A percentile compares a stretch with the other conserved stretches of the same genome.
These are phyloP conservation scores for Stagonosporopsis vannaccii DNA, from an alignment of 2,329 filamentous ascomycete genomes.

Conservation along the genomic window DNA sequence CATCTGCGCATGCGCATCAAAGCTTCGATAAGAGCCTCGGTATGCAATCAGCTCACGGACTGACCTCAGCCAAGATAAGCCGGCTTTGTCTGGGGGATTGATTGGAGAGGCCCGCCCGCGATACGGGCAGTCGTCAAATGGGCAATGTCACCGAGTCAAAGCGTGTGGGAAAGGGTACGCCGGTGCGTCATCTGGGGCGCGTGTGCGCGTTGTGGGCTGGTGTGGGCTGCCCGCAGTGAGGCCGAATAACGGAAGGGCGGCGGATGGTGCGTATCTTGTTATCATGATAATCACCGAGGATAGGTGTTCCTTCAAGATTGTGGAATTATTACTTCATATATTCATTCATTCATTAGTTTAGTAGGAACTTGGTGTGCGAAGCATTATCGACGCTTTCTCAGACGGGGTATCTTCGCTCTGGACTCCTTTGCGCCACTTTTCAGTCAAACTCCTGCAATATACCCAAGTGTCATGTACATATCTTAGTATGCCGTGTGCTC, in stretches of 20 bases:
- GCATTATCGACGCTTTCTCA: not conserved
- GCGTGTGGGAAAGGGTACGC: not conserved
- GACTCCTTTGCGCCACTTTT: not conserved
- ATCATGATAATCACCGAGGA: not conserved
- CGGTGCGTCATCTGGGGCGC: conserved; percentile 22
- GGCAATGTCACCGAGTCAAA: conserved; percentile 18
- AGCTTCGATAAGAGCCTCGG: conserved; percentile 1
- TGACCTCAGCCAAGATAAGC: conserved; percentile 7
- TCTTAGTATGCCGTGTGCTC: not conserved
- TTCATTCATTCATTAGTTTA: not conserved
- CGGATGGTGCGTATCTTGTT: conserved; percentile 20
- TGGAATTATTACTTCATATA: not conserved
- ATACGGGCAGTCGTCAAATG: conserved; percentile 19
- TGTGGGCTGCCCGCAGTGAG: conserved; percentile 3
- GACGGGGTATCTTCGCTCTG: not conserved
- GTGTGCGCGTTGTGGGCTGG: not conserved
- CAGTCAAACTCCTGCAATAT: not conserved
- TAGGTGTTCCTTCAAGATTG: not conserved
- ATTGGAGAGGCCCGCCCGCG: conserved; percentile 2
- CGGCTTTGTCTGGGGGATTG: not conserved
- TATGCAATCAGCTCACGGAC: not conserved
- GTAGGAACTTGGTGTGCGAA: not conserved
- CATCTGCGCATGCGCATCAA: not conserved
- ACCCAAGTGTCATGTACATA: not conserved
- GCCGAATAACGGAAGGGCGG: conserved; percentile 15